A percentile compares a stretch with the other conserved stretches of the same genome.
Evolutionary conservation across 306 rosid genomes (phyloP).

Genomic region (Mucuna pruriens): DNA sequence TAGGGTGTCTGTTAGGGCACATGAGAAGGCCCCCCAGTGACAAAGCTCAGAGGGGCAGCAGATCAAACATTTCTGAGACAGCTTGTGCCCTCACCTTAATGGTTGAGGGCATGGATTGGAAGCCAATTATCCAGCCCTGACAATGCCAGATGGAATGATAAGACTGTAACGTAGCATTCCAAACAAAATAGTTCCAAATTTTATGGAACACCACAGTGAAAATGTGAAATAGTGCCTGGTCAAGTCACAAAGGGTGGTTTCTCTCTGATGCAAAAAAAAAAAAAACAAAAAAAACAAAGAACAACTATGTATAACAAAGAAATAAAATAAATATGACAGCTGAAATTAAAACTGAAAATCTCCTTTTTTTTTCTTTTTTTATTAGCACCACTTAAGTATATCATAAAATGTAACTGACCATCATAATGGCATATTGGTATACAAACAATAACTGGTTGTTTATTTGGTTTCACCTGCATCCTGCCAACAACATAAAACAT

Average conservation of each 20-base stretch:
- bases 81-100: not conserved
- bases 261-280: not conserved
- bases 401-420: constrained; percentile 57
- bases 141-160: not conserved
- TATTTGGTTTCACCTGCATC: constrained; percentile 79
- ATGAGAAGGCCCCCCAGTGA: not conserved
- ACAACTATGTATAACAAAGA: not conserved
- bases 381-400: constrained; percentile 22
- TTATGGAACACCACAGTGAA: not conserved
- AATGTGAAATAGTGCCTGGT: not conserved
- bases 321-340: not conserved
- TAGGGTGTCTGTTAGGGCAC: not conserved
- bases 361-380: not conserved
- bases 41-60: not conserved
- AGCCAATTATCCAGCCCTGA: not conserved
- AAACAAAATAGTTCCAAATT: not conserved
- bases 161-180: not conserved
- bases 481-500: constrained; percentile 42
- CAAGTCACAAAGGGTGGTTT: not conserved
- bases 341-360: not conserved
- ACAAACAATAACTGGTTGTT: constrained; percentile 76
- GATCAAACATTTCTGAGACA: not conserved
- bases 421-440: constrained; percentile 87
- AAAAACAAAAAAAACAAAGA: not conserved
- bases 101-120: not conserved